Evolutionary conservation across 2,329 filamentous ascomycete species (phyloP).

Genomic region (Pseudocercospora fuligena): DNA sequence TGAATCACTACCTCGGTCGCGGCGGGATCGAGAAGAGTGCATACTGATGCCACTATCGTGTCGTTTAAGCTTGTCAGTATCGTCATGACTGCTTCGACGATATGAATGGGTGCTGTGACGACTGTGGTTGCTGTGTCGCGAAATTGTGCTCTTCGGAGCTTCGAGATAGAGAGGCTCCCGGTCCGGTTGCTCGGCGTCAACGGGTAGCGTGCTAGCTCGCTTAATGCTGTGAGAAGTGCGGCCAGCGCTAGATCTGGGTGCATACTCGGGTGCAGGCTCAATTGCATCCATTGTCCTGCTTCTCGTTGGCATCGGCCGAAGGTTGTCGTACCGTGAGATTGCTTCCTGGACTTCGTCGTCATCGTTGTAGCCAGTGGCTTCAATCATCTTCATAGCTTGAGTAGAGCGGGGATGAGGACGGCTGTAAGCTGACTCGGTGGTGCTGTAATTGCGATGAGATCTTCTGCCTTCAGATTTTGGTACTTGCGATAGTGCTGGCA

Average conservation of each 20-base stretch:
- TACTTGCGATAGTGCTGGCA: conserved; percentile 39
- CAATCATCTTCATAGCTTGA: conserved; percentile 44
- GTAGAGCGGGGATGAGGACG: conserved; percentile 31
- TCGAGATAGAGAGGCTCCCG: conserved; percentile 27
- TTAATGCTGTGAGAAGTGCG: conserved; percentile 23
- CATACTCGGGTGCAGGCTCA: conserved; percentile 29
- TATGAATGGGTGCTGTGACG: conserved; percentile 19
- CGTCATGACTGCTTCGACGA: conserved; percentile 23
- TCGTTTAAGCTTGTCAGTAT: conserved; percentile 31
- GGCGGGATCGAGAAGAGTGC: conserved; percentile 28
- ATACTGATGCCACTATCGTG: conserved; percentile 39
- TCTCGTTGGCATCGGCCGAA: conserved; percentile 30
- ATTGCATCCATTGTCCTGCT: conserved; percentile 35
- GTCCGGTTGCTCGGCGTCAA: conserved; percentile 20
- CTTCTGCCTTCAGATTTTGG: conserved; percentile 23
- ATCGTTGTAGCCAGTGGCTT: conserved; percentile 39
- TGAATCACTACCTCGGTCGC: conserved; percentile 26
- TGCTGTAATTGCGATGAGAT: conserved; percentile 37
- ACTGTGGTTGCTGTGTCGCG: conserved; percentile 20
- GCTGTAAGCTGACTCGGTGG: conserved; percentile 37
- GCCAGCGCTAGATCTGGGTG: conserved; percentile 14
- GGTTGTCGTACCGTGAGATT: conserved; percentile 31
- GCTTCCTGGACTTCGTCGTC: conserved; percentile 34
- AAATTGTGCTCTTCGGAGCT: conserved; percentile 27
- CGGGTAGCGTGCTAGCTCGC: conserved; percentile 29